Conservation (phyloP, 768 basidiomycete genomes). For the Tulasnella sp. region DNA sequence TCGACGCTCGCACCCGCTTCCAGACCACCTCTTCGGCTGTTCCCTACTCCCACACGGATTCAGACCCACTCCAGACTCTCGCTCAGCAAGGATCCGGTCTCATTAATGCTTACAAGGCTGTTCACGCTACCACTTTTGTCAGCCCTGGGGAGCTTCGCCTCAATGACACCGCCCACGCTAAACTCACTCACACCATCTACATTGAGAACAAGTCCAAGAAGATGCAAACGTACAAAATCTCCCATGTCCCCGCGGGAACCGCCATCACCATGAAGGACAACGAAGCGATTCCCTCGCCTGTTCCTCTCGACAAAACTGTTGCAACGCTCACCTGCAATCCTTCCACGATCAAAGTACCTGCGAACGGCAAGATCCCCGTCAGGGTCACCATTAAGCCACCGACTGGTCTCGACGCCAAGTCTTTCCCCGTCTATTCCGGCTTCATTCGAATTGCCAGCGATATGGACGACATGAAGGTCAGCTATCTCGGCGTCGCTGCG, state of each 20-base stretch:
- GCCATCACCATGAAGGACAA: constrained; percentile 40
- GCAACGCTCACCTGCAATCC: constrained; percentile 44
- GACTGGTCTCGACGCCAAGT: constrained; percentile 33
- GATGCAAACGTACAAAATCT: constrained; percentile 40
- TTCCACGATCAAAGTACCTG: constrained; percentile 38
- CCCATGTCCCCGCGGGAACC: constrained; percentile 52
- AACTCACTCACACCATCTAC: constrained; percentile 25
- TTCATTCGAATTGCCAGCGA: constrained; percentile 42
- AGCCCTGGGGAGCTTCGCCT: constrained; percentile 33
- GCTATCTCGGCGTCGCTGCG: constrained; percentile 43
- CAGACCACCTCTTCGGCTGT: constrained; percentile 24
- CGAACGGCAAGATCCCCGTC: constrained; percentile 39
- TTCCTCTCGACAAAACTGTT: constrained; percentile 40
- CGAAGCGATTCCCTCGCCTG: constrained; percentile 42
- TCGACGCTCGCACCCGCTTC: constrained; percentile 12
- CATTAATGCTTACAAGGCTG: constrained; percentile 32
- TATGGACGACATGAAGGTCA: constrained; percentile 19
- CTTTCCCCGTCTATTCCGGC: constrained; percentile 54
- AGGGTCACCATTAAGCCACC: constrained; percentile 43
- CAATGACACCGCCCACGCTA: constrained; percentile 34
- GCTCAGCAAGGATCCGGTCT: constrained; percentile 25
- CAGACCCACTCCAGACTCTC: constrained; percentile 22
- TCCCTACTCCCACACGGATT: constrained; percentile 18
- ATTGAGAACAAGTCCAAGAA: constrained; percentile 44
- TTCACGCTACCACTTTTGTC: constrained; percentile 30